Base-by-base conservation (phyloP, 1,139 yeast species). In the Kazachstania sp. region DNA sequence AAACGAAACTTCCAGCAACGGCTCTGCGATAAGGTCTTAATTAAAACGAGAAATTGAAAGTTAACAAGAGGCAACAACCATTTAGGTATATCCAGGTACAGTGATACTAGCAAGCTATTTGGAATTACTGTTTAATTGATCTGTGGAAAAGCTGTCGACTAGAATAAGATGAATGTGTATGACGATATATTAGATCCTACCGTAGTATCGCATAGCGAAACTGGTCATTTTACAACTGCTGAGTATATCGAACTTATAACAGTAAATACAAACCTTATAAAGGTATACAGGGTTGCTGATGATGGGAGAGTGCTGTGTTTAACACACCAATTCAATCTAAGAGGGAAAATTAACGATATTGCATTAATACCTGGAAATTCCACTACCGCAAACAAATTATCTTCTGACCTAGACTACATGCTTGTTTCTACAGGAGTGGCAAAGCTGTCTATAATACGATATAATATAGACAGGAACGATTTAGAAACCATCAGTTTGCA, bases 181-280 rank as follows among this genome's bases (percentile, higher is more conserved):
- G 81, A 83, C 55, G 92, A 86, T 65, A 73, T 88, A 58, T 73
- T 86, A 44, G 86, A 81, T 55, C 95, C 97, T 3, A 73, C 95
- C 1, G 75, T 81, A 55, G 88, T 87, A 36, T 66, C 82, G n/a
- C 79, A 78, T 53, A 74, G 86, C 45, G 58, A 82, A 30, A 71
- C 79, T 4, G 81, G 90, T 52, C 69, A 79, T 54, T 82, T 88
- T 60, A 78, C 82, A 2, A 71, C 77, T 1, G 60, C 76, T 2
- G 65, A 64, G 0, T 60, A 65, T 41, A 73, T 72, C 54, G 83
- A 83, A 55, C 69, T 88, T 55, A 67, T 86, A 16, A 78, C 86
- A 12, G 86, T 84, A 7, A 83, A 83, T 54, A 85, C 94, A 11
- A 77, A 83, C 9, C 59, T 86, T 9, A 72, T 90, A 15, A 95